Evolutionary conservation across 2,329 filamentous ascomycete genomes (phyloP), one percentile per base, ranked within the genome.

Genomic region (Aspergillus fumigatiaffinis): DNA sequence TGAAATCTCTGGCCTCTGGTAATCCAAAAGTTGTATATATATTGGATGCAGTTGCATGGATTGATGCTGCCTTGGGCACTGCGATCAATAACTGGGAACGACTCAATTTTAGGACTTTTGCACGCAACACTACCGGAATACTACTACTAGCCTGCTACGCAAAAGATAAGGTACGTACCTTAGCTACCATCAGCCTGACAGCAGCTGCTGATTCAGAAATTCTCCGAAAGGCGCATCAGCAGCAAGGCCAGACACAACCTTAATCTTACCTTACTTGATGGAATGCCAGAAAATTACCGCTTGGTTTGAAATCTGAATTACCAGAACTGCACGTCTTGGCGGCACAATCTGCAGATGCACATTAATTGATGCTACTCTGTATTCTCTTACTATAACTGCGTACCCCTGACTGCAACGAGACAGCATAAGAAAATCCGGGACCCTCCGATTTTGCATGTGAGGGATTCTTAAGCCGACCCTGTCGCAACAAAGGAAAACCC

Each of bases 151-250:
- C 17, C 14, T 14, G 14, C 32, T 38, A 38, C 32, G 4, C 32
- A 17, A 38, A 17, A 38, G 32, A 17, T 38, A 35, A 14, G 32
- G 32, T 35, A 35, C 12, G 12, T 35, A 29, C 28, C 3, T 29
- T 4, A 29, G 12, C 32, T 35, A 17, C 14, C 32, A 47, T 21
- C 21, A 46, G 42, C 20, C 42, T 23, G 20, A 21, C 26, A 51
- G 25, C 29, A 46, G 51, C 32, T 56, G 47, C 42, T 57, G 51
- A 53, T 44, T 57, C 38, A 53, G 29, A 55, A 53, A 60, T 53
- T 56, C 49, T 59, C 56, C 55, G 56, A 53, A 38, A 47, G 44
- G 44, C 21, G 44, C 44, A 47, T 26, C 52, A 50, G 21, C 17
- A 38, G 12, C 50, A 42, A 49, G n/a, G 35, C 35, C 55, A 50